A percentile compares a stretch with the other conserved stretches of the same genome.
phyloP scores from a whole-genome alignment of 192 early-diverging fungal genomes.

The Mortierella antarctica region DNA sequence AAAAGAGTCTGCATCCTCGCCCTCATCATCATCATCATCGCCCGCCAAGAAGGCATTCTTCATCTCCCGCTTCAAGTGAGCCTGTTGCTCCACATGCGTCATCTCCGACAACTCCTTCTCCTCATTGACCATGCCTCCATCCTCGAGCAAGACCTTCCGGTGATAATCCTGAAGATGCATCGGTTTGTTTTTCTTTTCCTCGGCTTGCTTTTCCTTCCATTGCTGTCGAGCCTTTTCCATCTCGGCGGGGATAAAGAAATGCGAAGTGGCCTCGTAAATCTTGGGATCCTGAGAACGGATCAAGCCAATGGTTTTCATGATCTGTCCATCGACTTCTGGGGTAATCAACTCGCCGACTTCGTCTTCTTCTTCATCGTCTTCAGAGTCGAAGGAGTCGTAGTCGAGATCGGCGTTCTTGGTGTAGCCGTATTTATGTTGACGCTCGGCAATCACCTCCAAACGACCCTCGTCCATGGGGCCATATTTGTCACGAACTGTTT shows the following conservation, averaged over 20 bases:
- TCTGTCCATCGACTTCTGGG: conserved; percentile 91
- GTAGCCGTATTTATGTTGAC: conserved; percentile 57
- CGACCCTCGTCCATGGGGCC: conserved; percentile 56
- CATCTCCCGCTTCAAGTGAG: conserved; percentile 77
- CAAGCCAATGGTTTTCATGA: conserved; percentile 89
- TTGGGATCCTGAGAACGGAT: conserved; percentile 81
- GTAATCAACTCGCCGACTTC: conserved; percentile 85
- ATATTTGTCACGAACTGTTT: conserved; percentile 72
- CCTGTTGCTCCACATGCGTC: conserved; percentile 90
- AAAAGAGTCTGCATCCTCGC: conserved; percentile 75
- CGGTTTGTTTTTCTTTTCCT: conserved; percentile 68
- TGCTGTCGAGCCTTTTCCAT: conserved; percentile 66
- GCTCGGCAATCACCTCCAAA: conserved; percentile 37
- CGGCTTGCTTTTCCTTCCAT: conserved; percentile 76
- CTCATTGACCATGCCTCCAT: conserved; percentile 62
- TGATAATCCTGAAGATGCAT: conserved; percentile 90
- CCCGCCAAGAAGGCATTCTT: conserved; percentile 57
- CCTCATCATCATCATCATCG: conserved; percentile 59
- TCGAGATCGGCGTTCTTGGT: conserved; percentile 57
- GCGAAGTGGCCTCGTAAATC: conserved; percentile 81
- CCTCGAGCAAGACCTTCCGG: conserved; percentile 77
- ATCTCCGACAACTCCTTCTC: conserved; percentile 48
- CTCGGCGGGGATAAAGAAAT: conserved; percentile 83
- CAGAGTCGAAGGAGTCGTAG: conserved; percentile 67
- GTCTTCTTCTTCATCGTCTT: conserved; percentile 81